These are phyloP conservation scores for Melastoma malabathricum DNA, from an alignment of 345 rosid species.

Conservation along the genomic window DNA sequence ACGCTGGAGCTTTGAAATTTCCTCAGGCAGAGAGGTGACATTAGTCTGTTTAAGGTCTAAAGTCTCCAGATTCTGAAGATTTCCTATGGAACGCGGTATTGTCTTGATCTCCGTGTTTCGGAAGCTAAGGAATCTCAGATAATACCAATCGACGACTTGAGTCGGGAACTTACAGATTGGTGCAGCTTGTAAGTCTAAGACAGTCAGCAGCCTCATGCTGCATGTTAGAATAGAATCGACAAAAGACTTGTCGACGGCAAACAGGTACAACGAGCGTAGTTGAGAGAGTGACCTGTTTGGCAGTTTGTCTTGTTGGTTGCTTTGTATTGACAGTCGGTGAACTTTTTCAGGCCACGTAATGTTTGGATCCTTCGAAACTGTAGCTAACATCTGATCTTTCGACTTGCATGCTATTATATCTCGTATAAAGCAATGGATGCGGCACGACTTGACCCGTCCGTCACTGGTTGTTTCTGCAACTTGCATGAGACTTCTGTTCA, in stretches of 20 bases:
- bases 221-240: constrained; percentile 1
- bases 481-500: constrained; percentile 26
- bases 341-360: constrained; percentile 17
- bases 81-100: constrained; percentile 24
- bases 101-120: constrained; percentile 17
- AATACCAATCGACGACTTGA: constrained; percentile 12
- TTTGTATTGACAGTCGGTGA: constrained; percentile 28
- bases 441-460: constrained; percentile 19
- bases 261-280: constrained; percentile 28
- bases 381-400: constrained; percentile 22
- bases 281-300: constrained; percentile 11
- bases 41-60: constrained; percentile 31
- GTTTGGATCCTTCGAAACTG: constrained; percentile 10
- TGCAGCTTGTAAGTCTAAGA: constrained; percentile 24
- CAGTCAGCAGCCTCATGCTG: constrained; percentile 19
- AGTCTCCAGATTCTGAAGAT: constrained; percentile 31
- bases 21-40: constrained; percentile 21
- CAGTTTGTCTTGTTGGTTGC: constrained; percentile 6
- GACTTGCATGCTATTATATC: constrained; percentile 26
- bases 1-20: constrained; percentile 21
- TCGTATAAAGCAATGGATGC: constrained; percentile 25
- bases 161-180: constrained; percentile 21
- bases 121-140: constrained; percentile 24
- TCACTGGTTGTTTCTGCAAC: constrained; percentile 13
- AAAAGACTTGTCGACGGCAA: constrained; percentile 8